Evolutionary conservation across 2,329 filamentous ascomycete species (phyloP), one percentile per base, ranked within the genome.

Genomic region (Periglandula ipomoeae): DNA sequence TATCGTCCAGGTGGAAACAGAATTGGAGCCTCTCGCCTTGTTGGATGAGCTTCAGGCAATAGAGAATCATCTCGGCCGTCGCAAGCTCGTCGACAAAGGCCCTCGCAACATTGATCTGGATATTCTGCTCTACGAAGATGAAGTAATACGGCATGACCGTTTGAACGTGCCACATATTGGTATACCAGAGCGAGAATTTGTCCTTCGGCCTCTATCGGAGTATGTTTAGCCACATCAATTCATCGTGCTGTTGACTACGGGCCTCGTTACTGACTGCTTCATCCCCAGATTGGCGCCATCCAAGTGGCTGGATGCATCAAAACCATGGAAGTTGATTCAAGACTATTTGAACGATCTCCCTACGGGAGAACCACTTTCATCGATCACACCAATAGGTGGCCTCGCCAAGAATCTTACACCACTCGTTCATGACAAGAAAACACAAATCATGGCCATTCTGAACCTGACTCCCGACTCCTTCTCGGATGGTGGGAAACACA

Each of bases 381-480:
- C 80, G 13, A 62, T 83, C 46, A 82, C 79, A 1, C 79, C 79
- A 2, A 64, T 84, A 32, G 73, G 72, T 2, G 41, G 65, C 5
- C 63, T 64, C 3, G 50, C 62, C 4, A 65, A 73, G 10, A 71
- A 80, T 1, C 67, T 93, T 35, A 78, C 79, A 45, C 74, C 86
- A 17, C 68, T 81, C 26, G 68, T 71, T 27, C 68, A 74, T 6
- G 71, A 74, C 41, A 78, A 83, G 43, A 73, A 70, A 47, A 96
- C 91, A 0, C 80, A 81, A 41, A 69, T 96, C 56, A 98, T 98
- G 93, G 87, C 87, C 48, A 95, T 98, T 54, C 74, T 97, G 41
- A 98, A 98, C 66, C 71, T 95, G 46, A 97, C 93, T 0, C 91
- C 91, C 0, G 91, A 98, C 68, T 97, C 91, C 9, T 98, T 98